Evolutionary conservation across 768 basidiomycete genomes (phyloP), one percentile per base, ranked within the genome.

Genomic region (Leccinum ochraceum): DNA sequence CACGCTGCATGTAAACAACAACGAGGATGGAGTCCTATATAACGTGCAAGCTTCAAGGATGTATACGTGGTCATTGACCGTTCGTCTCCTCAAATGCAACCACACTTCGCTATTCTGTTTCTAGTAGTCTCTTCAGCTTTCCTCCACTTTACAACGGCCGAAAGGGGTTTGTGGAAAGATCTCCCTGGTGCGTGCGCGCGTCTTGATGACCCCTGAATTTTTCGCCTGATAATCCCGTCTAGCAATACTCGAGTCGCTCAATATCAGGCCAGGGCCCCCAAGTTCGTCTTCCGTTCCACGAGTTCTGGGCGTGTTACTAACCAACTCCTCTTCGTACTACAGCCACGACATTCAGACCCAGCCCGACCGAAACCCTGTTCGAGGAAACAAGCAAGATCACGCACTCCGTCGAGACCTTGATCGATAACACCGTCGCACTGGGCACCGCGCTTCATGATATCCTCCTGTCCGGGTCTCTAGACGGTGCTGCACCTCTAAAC

Each of bases 401-500:
- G n/a, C 26, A 17, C 49, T 53, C 58, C 50, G 32, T 68, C 4
- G 59, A 59, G 53, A 58, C 26, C 24, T 14, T 59, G 50, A n/a
- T 57, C 39, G 39, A 55, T 44, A 58, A 17, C n/a, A 53, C 57
- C 8, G 9, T 49, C 16, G 26, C 55, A 11, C 26, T 59, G 26
- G 44, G 53, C 22, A 51, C n/a, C 7, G 14, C 7, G 6, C 26
- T 67, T 17, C 4, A 56, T 1, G 36, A 53, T 6, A 10, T 34
- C 2, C 22, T 62, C 37, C 37, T 46, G 13, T 60, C 53, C 3
- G 39, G 46, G 8, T 58, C 56, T 28, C 42, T 54, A 9, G 51
- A 57, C 13, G 16, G 0, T 24, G 13, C 26, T n/a, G 30, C 46
- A 42, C 17, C n/a, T 7, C 30, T 44, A 8, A 36, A 16, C 39